Conservation (phyloP, 345 rosid genomes). For the Aquilaria sinensis region DNA sequence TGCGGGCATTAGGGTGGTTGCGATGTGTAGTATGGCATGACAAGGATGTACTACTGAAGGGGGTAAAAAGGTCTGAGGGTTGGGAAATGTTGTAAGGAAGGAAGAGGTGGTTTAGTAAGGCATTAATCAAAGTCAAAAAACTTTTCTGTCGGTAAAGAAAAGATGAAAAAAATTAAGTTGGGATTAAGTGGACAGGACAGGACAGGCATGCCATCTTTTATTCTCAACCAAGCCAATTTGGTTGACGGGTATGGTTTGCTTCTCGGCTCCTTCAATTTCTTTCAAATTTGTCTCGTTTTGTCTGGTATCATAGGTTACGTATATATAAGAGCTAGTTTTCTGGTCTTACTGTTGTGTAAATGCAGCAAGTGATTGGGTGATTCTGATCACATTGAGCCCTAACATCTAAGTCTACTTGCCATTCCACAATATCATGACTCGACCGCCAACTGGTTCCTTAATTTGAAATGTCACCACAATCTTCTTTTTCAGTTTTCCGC, state of each 20-base stretch:
- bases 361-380: slow-evolving; percentile 23
- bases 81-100: background rate
- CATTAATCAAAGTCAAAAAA: too few species aligned
- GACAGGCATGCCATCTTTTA: too few species aligned
- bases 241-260: too few species aligned
- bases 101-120: too few species aligned
- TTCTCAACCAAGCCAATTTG: too few species aligned
- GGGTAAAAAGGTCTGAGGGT: background rate
- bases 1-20: slow-evolving; percentile 48
- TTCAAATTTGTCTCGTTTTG: too few species aligned
- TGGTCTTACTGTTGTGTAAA: background rate
- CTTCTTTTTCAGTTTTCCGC: background rate
- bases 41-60: slow-evolving; percentile 55
- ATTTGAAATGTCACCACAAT: slow-evolving; percentile 22
- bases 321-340: slow-evolving; percentile 14
- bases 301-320: slow-evolving; percentile 1
- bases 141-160: too few species aligned
- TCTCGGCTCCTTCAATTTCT: too few species aligned
- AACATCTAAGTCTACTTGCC: slow-evolving; percentile 11
- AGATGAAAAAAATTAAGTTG: too few species aligned
- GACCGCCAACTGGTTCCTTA: slow-evolving; percentile 20
- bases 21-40: slow-evolving; percentile 61
- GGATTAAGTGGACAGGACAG: too few species aligned
- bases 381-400: slow-evolving; percentile 23
- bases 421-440: slow-evolving; percentile 1